Base-by-base conservation (phyloP, 331 rosid species). In the Acacia pycnantha region DNA sequence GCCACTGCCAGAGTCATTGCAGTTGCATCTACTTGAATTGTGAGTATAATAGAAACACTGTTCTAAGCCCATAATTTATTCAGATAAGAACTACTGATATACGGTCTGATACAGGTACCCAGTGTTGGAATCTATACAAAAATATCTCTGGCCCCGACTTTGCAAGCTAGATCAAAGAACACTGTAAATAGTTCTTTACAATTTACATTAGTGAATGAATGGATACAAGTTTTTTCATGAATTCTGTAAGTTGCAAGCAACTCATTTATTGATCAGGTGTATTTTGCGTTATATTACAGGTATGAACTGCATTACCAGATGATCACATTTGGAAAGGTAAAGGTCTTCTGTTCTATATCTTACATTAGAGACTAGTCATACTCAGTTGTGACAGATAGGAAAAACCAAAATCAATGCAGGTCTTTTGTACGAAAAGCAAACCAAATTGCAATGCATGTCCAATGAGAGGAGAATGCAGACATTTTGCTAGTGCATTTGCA, bases 391-490 rank as follows among this genome's bases (percentile, higher is more conserved):
- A 80, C 64, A 70, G 79, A 80, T 70, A 80, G 79, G 77, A 56
- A 47, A 48, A 74, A 67, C 76, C 79, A 73, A 65, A 44, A 83
- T 81, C n/a, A 76, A 79, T 76, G 85, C 93, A 97, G 99, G 99
- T 97, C 81, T 97, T 94, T 74, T 97, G 99, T 81, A 92, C 98
- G 15, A 97, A 97, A 94, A 92, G 85, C 90, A 97, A 90, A 84
- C 99, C 99, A 41, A 97, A 97, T 86, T 97, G 99, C 82, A 97
- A 97, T 85, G 93, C 99, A 65, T 97, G 99, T 87, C 99, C 99
- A 59, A 89, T 97, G 98, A 91, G 98, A 85, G 98, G 91, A 86
- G 99, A 97, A 82, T 97, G 99, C 81, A 89, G 98, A 82, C 99
- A 97, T 84, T 97, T 97, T 73, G 99, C 99, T 3, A 97, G 99